Evolutionary conservation across 768 basidiomycete genomes (phyloP).

Genomic region (Rhodosporidiobolus odoratus): DNA sequence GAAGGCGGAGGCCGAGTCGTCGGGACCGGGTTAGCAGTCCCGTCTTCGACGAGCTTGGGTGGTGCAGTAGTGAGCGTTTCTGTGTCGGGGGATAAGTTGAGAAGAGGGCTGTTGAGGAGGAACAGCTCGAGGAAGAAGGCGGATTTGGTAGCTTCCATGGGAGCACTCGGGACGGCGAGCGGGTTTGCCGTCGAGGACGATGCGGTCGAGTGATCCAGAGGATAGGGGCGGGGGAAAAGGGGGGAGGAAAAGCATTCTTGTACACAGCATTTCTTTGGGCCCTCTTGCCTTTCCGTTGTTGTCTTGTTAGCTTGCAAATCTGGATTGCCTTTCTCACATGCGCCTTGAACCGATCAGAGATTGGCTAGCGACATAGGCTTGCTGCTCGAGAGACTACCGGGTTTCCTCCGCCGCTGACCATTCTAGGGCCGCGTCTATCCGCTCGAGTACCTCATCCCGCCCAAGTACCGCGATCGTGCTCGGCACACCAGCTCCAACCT

Average conservation of each 20-base stretch:
- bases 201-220: not conserved
- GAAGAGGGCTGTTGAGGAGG: slow-evolving; percentile 21
- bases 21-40: not conserved
- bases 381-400: no score
- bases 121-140: slow-evolving; percentile 8
- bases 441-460: slow-evolving; percentile 35
- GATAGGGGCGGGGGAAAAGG: no score
- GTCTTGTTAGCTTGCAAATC: no score
- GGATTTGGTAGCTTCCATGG: not conserved
- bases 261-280: no score
- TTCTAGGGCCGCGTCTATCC: slow-evolving; percentile 5
- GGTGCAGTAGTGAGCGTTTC: not conserved
- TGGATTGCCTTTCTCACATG: no score
- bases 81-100: not conserved
- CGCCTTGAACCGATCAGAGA: no score
- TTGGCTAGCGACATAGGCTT: no score
- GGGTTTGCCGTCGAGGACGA: slow-evolving; percentile 6
- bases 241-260: no score
- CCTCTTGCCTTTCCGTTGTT: no score
- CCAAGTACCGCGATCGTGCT: slow-evolving; percentile 51
- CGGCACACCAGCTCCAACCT: slow-evolving; percentile 52
- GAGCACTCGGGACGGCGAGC: not conserved
- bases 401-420: no score
- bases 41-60: not conserved
- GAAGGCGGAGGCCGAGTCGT: not conserved